These are phyloP conservation scores for Sequoiadendron giganteum DNA, from an alignment of 75 land plant species.

Conservation along the genomic window DNA sequence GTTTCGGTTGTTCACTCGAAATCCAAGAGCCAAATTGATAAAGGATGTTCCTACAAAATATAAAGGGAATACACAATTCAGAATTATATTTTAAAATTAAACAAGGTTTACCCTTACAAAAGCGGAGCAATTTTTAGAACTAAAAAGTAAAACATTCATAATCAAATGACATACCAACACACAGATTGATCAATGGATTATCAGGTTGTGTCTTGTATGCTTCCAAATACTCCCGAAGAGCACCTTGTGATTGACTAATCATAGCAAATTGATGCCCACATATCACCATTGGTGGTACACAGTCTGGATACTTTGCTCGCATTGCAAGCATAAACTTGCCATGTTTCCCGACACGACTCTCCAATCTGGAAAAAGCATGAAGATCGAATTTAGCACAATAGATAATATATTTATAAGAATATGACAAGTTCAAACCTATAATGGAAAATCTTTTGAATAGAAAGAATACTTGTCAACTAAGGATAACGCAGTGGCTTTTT, in stretches of 20 bases:
- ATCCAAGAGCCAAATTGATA: conserved; percentile 83
- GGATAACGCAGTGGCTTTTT: neutral
- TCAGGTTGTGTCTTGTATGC: conserved; percentile 87
- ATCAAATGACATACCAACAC: conserved; percentile 54
- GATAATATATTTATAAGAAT: neutral
- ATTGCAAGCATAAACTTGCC: conserved; percentile 58
- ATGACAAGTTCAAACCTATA: neutral
- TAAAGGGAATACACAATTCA: conserved; percentile 5
- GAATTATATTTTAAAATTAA: neutral
- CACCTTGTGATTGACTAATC: conserved; percentile 79
- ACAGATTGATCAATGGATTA: conserved; percentile 82
- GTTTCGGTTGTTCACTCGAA: conserved; percentile 77
- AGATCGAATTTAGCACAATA: neutral
- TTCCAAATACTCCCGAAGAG: conserved; percentile 75
- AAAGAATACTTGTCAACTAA: neutral
- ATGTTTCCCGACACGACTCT: conserved; percentile 53
- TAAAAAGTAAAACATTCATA: neutral
- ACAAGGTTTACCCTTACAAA: neutral
- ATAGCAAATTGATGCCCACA: conserved; percentile 76
- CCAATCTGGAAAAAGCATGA: conserved; percentile 36
- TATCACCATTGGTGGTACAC: conserved; percentile 76
- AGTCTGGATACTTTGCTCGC: conserved; percentile 54
- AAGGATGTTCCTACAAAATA: conserved; percentile 59
- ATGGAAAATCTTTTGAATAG: neutral
- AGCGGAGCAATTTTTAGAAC: neutral